A percentile compares a stretch with the other conserved stretches of the same genome.
Evolutionary conservation across 2,329 filamentous ascomycete species (phyloP).

Genomic region (Phaeosphaeriaceae sp.): DNA sequence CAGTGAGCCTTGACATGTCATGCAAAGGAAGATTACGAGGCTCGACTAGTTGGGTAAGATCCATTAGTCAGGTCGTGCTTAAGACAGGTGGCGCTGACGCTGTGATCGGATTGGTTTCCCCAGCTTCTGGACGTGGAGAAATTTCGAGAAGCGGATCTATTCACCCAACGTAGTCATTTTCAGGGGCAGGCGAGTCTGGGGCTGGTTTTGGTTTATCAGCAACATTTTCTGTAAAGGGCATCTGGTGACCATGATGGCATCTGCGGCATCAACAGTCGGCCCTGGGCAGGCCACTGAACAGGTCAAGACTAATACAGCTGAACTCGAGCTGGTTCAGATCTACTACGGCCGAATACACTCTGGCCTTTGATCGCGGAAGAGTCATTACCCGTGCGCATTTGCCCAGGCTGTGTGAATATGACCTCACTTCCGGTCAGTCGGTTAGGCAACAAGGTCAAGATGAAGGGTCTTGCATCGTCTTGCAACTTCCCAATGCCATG

Average conservation of each 20-base stretch:
- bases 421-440: constrained; percentile 4
- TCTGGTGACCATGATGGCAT: background rate
- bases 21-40: background rate
- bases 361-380: background rate
- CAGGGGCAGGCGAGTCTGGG: background rate
- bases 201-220: background rate
- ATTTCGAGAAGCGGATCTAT: background rate
- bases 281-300: background rate
- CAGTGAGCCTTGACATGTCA: background rate
- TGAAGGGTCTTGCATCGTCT: background rate
- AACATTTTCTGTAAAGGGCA: background rate
- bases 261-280: background rate
- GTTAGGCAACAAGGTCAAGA: background rate
- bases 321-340: background rate
- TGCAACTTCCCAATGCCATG: background rate
- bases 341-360: background rate
- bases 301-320: background rate
- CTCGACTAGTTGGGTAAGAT: background rate
- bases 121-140: background rate
- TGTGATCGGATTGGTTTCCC: background rate
- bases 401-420: background rate
- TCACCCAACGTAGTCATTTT: background rate
- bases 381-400: background rate
- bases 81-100: background rate
- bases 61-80: background rate